These are phyloP conservation scores for Trichoderma guizhouense DNA, from an alignment of 2,329 filamentous ascomycete genomes.

Conservation along the genomic window DNA sequence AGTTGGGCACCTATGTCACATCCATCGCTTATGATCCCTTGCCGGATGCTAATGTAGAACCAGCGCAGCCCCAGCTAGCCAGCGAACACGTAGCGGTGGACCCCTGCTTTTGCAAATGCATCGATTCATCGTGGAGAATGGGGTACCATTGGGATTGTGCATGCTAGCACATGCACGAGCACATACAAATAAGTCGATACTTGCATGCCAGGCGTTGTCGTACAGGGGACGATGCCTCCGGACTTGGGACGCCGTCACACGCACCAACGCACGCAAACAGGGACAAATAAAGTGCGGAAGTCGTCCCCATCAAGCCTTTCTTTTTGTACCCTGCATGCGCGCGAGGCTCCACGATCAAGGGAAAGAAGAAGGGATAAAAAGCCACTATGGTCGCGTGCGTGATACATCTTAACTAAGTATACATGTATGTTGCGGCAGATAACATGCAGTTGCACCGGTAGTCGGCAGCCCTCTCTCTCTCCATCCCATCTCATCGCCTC, in stretches of 20 bases:
- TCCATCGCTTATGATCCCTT: not conserved
- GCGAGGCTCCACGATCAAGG: not conserved
- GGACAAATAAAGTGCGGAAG: not conserved
- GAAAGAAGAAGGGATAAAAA: not conserved
- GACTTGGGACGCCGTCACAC: not conserved
- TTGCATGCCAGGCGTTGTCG: not conserved
- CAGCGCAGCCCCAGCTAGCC: not conserved
- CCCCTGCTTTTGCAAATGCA: not conserved
- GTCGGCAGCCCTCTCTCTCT: not conserved
- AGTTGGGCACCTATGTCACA: not conserved
- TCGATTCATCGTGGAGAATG: not conserved
- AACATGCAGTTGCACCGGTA: not conserved
- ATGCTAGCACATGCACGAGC: not conserved
- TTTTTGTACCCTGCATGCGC: not conserved
- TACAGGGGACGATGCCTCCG: not conserved
- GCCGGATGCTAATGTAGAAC: not conserved
- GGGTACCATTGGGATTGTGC: not conserved
- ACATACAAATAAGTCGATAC: not conserved
- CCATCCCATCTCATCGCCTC: not conserved
- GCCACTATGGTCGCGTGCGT: slow-evolving; percentile 9
- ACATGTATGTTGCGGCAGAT: not conserved
- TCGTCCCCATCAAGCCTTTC: not conserved
- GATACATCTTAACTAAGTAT: not conserved
- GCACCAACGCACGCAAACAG: not conserved
- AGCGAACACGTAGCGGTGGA: not conserved